Conservation (phyloP, 2,329 filamentous ascomycete species). For the Berkeleyomyces rouxiae region DNA sequence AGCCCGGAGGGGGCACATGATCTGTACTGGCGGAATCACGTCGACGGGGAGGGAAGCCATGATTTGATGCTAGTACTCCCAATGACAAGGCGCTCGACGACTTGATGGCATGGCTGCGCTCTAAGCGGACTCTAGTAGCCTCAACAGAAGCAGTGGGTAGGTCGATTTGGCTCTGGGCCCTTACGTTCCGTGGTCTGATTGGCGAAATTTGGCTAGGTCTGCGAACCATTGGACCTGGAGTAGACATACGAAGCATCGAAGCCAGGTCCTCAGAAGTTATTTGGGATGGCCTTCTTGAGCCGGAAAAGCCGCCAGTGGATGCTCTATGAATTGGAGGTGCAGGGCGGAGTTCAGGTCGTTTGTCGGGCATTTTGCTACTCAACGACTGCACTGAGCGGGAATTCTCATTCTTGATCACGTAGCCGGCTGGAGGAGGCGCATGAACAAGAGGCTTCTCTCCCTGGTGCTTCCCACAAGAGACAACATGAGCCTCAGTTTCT, state of each 20-base stretch:
- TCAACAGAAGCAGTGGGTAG: constrained; percentile 8
- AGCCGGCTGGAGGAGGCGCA: neutral
- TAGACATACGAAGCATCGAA: neutral
- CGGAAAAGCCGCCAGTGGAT: neutral
- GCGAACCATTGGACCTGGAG: neutral
- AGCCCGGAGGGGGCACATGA: neutral
- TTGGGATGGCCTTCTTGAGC: neutral
- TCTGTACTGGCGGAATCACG: constrained; percentile 7
- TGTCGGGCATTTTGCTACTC: constrained; percentile 33
- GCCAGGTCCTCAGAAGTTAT: neutral
- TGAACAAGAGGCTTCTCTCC: neutral
- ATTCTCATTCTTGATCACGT: neutral
- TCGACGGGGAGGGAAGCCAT: constrained; percentile 8
- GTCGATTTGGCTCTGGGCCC: constrained; percentile 9
- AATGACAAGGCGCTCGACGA: constrained; percentile 3
- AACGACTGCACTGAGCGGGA: constrained; percentile 11
- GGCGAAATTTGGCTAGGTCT: neutral
- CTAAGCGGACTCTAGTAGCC: constrained; percentile 5
- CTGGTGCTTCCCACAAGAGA: neutral
- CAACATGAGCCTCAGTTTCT: neutral
- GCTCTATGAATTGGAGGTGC: constrained; percentile 1
- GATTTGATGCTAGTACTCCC: neutral
- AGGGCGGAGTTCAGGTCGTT: constrained; percentile 23
- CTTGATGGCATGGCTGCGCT: constrained; percentile 1
- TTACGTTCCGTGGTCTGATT: constrained; percentile 1